Evolutionary conservation across 192 early-diverging fungal genomes (phyloP).

Genomic region (Coemansia sp.): DNA sequence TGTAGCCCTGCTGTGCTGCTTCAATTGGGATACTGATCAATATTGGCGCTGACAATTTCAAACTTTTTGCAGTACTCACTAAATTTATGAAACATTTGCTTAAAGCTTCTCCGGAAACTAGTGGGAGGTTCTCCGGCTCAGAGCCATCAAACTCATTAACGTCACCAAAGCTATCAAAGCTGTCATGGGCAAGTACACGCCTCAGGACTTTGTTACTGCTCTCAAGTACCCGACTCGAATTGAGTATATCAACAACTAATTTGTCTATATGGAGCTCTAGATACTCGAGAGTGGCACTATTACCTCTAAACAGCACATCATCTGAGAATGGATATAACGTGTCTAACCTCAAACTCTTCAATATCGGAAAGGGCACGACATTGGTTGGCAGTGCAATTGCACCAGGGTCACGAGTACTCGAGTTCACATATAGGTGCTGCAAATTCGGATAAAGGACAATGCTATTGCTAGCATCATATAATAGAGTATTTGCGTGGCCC

Average conservation of each 20-base stretch:
- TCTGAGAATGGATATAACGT: constrained; percentile 1
- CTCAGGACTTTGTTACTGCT: neutral
- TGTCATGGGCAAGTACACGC: neutral
- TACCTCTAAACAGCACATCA: constrained; percentile 10
- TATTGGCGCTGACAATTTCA: too few relatives aligned
- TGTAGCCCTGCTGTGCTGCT: neutral
- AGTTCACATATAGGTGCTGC: neutral
- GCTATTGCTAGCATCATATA: neutral
- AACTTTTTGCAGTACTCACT: too few relatives aligned
- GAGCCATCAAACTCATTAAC: neutral
- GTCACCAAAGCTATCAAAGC: neutral
- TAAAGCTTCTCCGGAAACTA: too few relatives aligned
- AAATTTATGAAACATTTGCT: neutral
- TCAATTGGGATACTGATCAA: neutral
- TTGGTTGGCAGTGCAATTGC: neutral
- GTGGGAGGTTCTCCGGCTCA: too few relatives aligned
- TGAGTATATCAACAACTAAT: neutral
- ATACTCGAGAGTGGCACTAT: constrained; percentile 5
- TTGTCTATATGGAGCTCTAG: neutral
- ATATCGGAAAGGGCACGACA: constrained; percentile 1
- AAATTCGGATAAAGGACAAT: neutral
- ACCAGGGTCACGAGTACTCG: neutral
- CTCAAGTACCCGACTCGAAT: neutral
- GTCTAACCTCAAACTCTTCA: neutral
- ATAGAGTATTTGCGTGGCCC: neutral